Base-by-base conservation (phyloP, 768 basidiomycete species). In the Pulveroboletus sp. region DNA sequence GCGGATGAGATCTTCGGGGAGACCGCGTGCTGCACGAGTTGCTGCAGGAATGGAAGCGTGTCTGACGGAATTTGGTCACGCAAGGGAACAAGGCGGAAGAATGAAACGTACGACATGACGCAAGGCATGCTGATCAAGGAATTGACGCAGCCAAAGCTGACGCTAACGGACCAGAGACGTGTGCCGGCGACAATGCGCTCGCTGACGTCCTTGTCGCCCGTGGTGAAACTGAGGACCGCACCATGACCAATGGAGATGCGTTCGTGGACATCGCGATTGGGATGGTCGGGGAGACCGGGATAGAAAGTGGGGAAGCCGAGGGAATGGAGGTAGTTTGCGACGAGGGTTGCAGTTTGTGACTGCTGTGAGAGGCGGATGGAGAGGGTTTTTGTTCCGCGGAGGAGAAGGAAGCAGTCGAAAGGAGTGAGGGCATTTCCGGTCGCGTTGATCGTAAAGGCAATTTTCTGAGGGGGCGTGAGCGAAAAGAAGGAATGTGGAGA, bases 111-210 rank as follows among this genome's bases (percentile, higher is more conserved):
- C 95, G 93, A 96, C 96, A 99, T 98, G 60, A 92, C 83, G 67
- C 96, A 98, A 31, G 96, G 96, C 95, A 99, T 97, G 56, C 89
- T 93, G 71, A 98, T 98, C 67, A 99, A 68, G 63, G 90, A 93
- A 73, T 99, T 99, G 53, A 99, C 94, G 57, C 90, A 93, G 27
- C 96, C 96, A 63, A 99, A 99, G 65, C 91, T 93, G 60, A 99
- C 96, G 54, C 88, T 92, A 63, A 99, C 97, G 17, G 94, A 91
- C 94, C 95, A 99, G 23, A 99, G 73, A 45, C 93, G 78, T 14
- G 96, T 90, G 1, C 85, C 89, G 6, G 87, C 95, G 9, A 99
- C 93, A 52, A 98, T 88, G 44, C 85, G 80, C 69, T 98, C 93
- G 64, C 91, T 94, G 51, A 97, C 64, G 42, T 77, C 83, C 63